Conservation (phyloP, 1,284 basidiomycete species). For the Cryptococcus jaspeensis region DNA sequence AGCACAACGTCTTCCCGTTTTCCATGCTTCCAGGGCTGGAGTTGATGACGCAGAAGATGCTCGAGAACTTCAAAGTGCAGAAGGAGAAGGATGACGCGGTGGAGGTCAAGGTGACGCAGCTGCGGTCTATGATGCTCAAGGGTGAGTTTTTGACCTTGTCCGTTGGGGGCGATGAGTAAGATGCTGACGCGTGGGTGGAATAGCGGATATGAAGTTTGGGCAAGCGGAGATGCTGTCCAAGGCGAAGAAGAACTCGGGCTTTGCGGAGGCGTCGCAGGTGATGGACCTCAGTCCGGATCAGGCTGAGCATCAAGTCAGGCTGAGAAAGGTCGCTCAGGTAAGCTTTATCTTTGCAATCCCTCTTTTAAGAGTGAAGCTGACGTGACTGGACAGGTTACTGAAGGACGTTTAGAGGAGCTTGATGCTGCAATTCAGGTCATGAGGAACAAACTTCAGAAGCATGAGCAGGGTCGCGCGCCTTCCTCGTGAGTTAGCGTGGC, state of each 20-base stretch:
- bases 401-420: constrained; percentile 50
- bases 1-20: constrained; percentile 34
- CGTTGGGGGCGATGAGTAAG: neutral
- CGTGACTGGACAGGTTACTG: constrained; percentile 34
- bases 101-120: constrained; percentile 47
- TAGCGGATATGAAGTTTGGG: constrained; percentile 53
- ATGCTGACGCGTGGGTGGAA: constrained; percentile 6
- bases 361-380: neutral
- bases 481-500: constrained; percentile 19
- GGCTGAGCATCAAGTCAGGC: constrained; percentile 51
- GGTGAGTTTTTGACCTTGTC: constrained; percentile 30
- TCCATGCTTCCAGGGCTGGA: constrained; percentile 33
- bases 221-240: constrained; percentile 54
- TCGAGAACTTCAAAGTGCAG: constrained; percentile 33
- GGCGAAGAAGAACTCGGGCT: constrained; percentile 53
- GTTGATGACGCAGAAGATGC: constrained; percentile 26
- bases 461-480: constrained; percentile 11
- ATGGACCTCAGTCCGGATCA: constrained; percentile 57
- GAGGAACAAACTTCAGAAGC: constrained; percentile 36
- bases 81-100: constrained; percentile 23
- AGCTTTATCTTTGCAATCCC: neutral
- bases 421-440: constrained; percentile 32
- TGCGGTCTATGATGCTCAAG: constrained; percentile 54
- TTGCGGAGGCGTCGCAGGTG: constrained; percentile 53
- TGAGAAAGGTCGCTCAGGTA: constrained; percentile 50